Evolutionary conservation across 305 asterid genomes (phyloP).

Genomic region (Andrographis paniculata): DNA sequence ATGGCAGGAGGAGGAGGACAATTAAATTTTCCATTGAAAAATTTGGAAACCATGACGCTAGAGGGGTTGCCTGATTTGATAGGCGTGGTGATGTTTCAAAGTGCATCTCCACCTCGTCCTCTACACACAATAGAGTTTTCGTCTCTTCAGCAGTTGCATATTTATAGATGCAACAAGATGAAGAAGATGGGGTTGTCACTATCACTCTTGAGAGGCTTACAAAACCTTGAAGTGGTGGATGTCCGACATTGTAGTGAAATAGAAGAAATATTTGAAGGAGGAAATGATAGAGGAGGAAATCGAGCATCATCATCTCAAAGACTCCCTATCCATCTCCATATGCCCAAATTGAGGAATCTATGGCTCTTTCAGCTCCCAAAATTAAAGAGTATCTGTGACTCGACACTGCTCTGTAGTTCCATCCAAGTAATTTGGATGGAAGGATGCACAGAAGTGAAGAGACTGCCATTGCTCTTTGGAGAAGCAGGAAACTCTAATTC

Average conservation of each 20-base stretch:
- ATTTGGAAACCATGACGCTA: background rate
- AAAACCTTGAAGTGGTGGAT: background rate
- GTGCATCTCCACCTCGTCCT: background rate
- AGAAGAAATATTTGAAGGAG: slow-evolving; percentile 6
- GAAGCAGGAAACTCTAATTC: no score
- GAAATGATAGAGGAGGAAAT: no score
- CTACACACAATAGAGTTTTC: background rate
- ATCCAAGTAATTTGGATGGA: no score
- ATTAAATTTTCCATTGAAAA: background rate
- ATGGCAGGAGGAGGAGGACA: no score
- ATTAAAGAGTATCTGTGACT: slow-evolving; percentile 3
- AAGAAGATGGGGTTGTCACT: background rate
- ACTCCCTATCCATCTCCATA: background rate
- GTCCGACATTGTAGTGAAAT: background rate
- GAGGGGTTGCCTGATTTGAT: background rate
- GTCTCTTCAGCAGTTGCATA: background rate
- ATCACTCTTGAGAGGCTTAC: background rate
- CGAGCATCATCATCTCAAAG: no score
- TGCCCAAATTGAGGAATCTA: slow-evolving; percentile 9
- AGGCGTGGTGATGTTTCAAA: background rate
- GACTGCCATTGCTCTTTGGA: no score
- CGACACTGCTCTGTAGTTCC: background rate
- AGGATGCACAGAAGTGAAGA: no score
- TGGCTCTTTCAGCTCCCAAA: background rate
- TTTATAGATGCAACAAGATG: background rate